phyloP scores from a whole-genome alignment of 2,329 filamentous ascomycete genomes.

The Penicillium sp. region DNA sequence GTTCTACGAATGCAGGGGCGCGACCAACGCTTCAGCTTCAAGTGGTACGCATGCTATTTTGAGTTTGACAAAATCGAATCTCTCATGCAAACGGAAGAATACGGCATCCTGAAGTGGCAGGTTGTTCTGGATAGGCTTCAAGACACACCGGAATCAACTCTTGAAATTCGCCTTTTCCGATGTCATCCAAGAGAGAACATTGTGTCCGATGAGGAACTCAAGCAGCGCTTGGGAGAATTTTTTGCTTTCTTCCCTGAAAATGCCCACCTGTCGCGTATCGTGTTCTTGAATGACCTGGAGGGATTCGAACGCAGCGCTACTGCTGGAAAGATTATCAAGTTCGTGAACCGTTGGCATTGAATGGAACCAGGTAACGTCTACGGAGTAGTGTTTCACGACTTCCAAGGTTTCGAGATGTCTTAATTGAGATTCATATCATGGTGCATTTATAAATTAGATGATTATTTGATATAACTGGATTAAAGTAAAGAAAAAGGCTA shows the following conservation, averaged over 20 bases:
- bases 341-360: slow-evolving; percentile 1
- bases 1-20: background rate
- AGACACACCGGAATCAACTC: no score
- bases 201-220: no score
- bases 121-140: background rate
- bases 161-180: no score
- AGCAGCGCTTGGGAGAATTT: no score
- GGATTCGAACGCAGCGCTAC: slow-evolving; percentile 3
- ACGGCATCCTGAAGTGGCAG: background rate
- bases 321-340: slow-evolving; percentile 1
- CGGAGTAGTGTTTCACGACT: no score
- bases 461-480: no score
- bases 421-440: no score
- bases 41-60: background rate
- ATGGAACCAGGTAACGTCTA: no score
- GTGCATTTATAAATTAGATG: no score
- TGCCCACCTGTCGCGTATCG: background rate
- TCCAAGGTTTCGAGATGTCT: no score
- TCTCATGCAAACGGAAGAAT: background rate
- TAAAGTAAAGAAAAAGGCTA: no score
- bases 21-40: background rate
- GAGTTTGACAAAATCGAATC: background rate
- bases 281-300: background rate
- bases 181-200: no score
- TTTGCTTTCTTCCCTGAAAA: background rate